Conservation (phyloP, 352 stramenopile species). For the Blastocystis sp. region DNA sequence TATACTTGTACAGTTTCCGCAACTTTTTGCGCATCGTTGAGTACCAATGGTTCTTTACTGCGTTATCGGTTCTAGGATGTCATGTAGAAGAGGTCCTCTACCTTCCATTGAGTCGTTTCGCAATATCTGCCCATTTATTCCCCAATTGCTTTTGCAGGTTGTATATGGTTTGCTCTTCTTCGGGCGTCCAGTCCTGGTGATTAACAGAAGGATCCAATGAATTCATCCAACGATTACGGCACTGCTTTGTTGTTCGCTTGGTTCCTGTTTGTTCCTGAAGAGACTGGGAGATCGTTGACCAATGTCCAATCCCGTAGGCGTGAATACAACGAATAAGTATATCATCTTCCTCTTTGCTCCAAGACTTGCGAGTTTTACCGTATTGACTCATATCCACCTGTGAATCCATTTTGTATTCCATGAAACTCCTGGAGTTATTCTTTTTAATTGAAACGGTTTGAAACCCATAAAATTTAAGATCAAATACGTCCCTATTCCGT, state of each 20-base stretch:
- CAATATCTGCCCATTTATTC: conserved; percentile 66
- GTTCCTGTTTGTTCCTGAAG: conserved; percentile 28
- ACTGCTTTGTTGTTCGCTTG: conserved; percentile 66
- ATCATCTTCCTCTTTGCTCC: conserved; percentile 62
- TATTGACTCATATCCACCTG: neutral
- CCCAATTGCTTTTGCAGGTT: conserved; percentile 33
- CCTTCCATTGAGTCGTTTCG: conserved; percentile 63
- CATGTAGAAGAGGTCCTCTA: neutral
- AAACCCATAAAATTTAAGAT: neutral
- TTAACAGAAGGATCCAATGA: conserved; percentile 65
- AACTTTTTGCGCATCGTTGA: conserved; percentile 64
- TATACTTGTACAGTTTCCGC: conserved; percentile 62
- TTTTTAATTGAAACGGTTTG: conserved; percentile 21
- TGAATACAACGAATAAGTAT: conserved; percentile 35
- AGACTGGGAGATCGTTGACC: conserved; percentile 15
- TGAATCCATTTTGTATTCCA: conserved; percentile 38
- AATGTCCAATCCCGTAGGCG: conserved; percentile 60
- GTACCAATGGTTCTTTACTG: conserved; percentile 67
- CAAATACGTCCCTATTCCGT: neutral
- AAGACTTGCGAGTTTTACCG: conserved; percentile 2
- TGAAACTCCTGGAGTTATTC: conserved; percentile 55
- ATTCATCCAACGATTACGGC: conserved; percentile 66
- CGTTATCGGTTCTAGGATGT: conserved; percentile 64
- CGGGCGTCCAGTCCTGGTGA: conserved; percentile 60
- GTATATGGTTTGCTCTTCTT: conserved; percentile 62